Base-by-base conservation (phyloP, 345 rosid species). In the Aethionema arabicum region DNA sequence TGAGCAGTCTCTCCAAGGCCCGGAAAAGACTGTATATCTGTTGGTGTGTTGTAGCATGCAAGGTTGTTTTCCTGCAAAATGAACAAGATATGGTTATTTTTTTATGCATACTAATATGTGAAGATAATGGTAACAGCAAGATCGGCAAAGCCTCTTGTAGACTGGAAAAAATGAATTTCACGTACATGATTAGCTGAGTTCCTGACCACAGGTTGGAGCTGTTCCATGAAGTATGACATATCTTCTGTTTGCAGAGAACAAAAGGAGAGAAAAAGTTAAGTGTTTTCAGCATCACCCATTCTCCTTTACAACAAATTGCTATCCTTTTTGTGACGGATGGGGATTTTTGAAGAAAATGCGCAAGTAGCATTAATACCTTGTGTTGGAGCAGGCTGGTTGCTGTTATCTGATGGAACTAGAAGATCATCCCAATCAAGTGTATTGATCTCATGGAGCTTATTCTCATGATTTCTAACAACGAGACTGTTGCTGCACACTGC, bases 381-480 rank as follows among this genome's bases (percentile, higher is more conserved):
- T 53, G 62, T 64, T 42, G 81, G 56, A 37, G 37, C 60, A 53
- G 70, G 21, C 29, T 66, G 67, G 63, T 65, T 66, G 62, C 65
- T 75, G 37, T 74, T 70, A 76, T 81, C 83, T 65, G 80, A 79
- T 42, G 80, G 59, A 52, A 83, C 84, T 47, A 88, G 69, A 65
- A 87, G 92, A 67, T 95, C 95, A 61, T 95, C 97, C 99, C 99
- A 95, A 58, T 95, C 99, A 72, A 92, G 95, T 8, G 96, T 92
- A 60, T 89, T 92, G 67, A 92, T 73, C 76, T 92, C 98, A 32
- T 80, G 96, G 76, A 95, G 86, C 75, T 74, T 82, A 74, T 78
- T 79, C 68, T 83, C 92, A 74, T 85, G 89, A 77, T 77, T 82
- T 71, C 47, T 74, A 66, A 73, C 76, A 0, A 78, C 74, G 61